A percentile compares a stretch with the other conserved stretches of the same genome.
Evolutionary conservation across 1,139 yeast genomes (phyloP).

Genomic region (Magnusiomyces sp.): DNA sequence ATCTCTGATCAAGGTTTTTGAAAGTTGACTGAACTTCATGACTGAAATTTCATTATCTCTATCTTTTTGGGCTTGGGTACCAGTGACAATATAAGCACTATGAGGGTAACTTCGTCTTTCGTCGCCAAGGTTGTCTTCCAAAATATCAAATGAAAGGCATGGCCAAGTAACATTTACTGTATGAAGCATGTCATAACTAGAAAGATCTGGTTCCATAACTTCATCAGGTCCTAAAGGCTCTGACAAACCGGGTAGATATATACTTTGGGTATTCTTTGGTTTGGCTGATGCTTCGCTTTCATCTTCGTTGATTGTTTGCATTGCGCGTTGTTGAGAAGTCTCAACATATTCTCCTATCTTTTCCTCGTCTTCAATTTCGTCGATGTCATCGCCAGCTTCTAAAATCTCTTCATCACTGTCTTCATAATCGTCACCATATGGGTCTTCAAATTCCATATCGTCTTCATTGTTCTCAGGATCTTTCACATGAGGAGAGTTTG

Average conservation of each 20-base stretch:
- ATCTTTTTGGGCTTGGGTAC: conserved; percentile 83
- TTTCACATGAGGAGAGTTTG: conserved; percentile 23
- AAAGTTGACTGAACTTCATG: conserved; percentile 71
- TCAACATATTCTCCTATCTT: conserved; percentile 24
- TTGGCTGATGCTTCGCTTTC: conserved; percentile 25
- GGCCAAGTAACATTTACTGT: conserved; percentile 96
- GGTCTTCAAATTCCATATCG: conserved; percentile 84
- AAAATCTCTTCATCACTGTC: conserved; percentile 69
- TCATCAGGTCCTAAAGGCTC: conserved; percentile 93
- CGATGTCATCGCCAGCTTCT: conserved; percentile 49
- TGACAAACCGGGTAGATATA: conserved; percentile 81
- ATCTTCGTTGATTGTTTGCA: conserved; percentile 29
- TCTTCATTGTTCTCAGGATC: conserved; percentile 26
- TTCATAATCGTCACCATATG: conserved; percentile 80
- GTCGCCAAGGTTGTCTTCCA: conserved; percentile 79
- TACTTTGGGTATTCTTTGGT: conserved; percentile 22
- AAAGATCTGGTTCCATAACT: conserved; percentile 91
- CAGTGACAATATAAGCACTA: conserved; percentile 75
- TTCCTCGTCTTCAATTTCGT: conserved; percentile 41
- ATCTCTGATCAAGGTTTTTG: conserved; percentile 77
- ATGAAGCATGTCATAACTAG: conserved; percentile 94
- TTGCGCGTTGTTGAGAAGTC: conserved; percentile 23
- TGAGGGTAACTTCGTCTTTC: conserved; percentile 92
- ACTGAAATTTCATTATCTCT: conserved; percentile 84
- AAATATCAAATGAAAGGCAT: conserved; percentile 78